Conservation (phyloP, 2,329 filamentous ascomycete species). For the Zymoseptoria brevis region DNA sequence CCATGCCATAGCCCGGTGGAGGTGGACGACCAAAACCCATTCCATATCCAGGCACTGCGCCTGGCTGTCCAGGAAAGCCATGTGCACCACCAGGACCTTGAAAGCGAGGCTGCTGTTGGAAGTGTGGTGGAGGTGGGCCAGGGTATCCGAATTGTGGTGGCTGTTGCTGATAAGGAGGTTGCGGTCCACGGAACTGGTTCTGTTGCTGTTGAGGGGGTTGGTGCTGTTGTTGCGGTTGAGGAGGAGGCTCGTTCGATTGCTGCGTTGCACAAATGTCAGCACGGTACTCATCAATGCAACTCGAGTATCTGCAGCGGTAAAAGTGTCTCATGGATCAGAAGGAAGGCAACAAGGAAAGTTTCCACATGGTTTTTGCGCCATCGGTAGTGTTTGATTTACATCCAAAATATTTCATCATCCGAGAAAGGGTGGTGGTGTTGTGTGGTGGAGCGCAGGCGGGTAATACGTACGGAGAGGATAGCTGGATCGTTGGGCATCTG, state of each 20-base stretch:
- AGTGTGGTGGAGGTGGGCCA: constrained; percentile 30
- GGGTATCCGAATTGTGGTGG: constrained; percentile 30
- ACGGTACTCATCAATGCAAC: neutral
- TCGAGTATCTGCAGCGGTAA: constrained; percentile 4
- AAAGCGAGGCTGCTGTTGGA: constrained; percentile 42
- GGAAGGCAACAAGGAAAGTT: constrained; percentile 98
- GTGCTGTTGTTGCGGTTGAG: constrained; percentile 22
- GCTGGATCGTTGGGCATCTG: constrained; percentile 89
- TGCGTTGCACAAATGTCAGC: neutral
- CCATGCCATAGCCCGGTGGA: constrained; percentile 20
- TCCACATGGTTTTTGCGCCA: constrained; percentile 95
- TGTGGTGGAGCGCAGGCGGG: constrained; percentile 5
- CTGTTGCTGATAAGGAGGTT: constrained; percentile 31
- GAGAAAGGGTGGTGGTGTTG: constrained; percentile 12
- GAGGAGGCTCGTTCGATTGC: constrained; percentile 10
- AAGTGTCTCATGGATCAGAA: constrained; percentile 59
- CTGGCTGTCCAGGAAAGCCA: constrained; percentile 37
- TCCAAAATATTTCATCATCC: constrained; percentile 95
- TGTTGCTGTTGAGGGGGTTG: constrained; percentile 34
- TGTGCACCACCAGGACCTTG: constrained; percentile 36
- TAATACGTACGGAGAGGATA: constrained; percentile 82
- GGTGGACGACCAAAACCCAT: constrained; percentile 57
- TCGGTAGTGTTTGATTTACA: constrained; percentile 84
- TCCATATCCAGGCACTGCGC: constrained; percentile 51
- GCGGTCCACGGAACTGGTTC: constrained; percentile 31